These are phyloP conservation scores for Dendrobium officinale DNA, from an alignment of 106 monocot genomes.

Conservation along the genomic window DNA sequence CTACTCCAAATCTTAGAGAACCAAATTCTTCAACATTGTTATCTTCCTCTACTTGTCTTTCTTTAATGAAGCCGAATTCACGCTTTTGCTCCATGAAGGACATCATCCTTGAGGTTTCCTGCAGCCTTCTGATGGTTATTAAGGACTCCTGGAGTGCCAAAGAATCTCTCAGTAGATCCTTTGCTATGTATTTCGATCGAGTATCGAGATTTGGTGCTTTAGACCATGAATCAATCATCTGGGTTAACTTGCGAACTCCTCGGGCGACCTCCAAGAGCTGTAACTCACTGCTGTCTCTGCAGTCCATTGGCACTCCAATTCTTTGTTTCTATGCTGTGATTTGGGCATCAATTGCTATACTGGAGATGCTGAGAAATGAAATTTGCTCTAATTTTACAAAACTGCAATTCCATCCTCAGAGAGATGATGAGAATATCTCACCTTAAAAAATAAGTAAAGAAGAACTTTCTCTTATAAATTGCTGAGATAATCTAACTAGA, in stretches of 20 bases:
- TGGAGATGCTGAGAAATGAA: background rate
- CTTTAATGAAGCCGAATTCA: background rate
- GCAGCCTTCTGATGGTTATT: slow-evolving; percentile 39
- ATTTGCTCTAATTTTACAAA: background rate
- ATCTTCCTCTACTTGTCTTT: background rate
- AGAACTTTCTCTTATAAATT: background rate
- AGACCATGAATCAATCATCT: slow-evolving; percentile 28
- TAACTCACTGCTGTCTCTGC: slow-evolving; percentile 18
- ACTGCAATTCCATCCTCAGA: background rate
- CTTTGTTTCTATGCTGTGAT: background rate
- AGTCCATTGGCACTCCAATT: slow-evolving; percentile 14
- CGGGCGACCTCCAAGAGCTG: slow-evolving; percentile 30
- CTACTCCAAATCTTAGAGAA: slow-evolving; percentile 10
- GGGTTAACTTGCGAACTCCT: slow-evolving; percentile 26
- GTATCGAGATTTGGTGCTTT: slow-evolving; percentile 17
- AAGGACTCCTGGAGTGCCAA: slow-evolving; percentile 56
- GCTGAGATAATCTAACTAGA: background rate
- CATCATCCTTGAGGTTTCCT: slow-evolving; percentile 25
- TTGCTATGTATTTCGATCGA: slow-evolving; percentile 22
- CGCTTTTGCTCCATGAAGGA: background rate
- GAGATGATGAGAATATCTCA: background rate
- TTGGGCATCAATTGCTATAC: background rate
- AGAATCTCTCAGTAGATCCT: slow-evolving; percentile 42
- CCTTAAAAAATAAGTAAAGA: background rate
- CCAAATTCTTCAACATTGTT: background rate